Evolutionary conservation across 345 rosid species (phyloP).

Genomic region (Pseudoturritis turrita): DNA sequence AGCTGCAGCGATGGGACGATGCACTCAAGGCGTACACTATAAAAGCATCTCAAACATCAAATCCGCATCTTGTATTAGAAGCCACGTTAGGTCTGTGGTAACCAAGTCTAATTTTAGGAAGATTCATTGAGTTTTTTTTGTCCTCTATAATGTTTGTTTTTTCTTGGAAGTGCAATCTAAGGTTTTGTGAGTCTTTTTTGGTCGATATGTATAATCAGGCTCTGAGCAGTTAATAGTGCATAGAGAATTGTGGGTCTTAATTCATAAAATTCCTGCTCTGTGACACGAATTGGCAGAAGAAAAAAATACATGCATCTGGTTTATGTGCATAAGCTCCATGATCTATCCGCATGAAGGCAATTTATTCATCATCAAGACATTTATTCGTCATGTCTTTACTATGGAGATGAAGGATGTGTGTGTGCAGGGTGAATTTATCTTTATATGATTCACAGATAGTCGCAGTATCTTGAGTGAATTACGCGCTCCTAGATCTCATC

Average conservation of each 20-base stretch:
- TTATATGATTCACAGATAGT: neutral
- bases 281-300: slow-evolving; percentile 9
- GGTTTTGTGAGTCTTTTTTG: slow-evolving; percentile 7
- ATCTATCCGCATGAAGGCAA: neutral
- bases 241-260: neutral
- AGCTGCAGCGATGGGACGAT: slow-evolving; percentile 98
- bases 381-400: neutral
- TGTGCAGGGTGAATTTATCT: neutral
- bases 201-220: neutral
- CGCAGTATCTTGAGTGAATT: neutral
- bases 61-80: slow-evolving; percentile 72
- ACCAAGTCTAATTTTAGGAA: neutral
- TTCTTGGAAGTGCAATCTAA: neutral
- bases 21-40: slow-evolving; percentile 93
- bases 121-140: neutral
- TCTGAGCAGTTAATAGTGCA: neutral
- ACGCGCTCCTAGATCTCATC: neutral
- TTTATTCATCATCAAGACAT: neutral
- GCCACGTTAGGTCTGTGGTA: slow-evolving; percentile 70
- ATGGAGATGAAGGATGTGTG: neutral
- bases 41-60: slow-evolving; percentile 75
- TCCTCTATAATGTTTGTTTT: neutral
- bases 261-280: slow-evolving; percentile 1
- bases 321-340: neutral
- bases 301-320: neutral